These are phyloP conservation scores for Ophiostoma himal-ulmi DNA, from an alignment of 2,329 filamentous ascomycete species.

Conservation along the genomic window DNA sequence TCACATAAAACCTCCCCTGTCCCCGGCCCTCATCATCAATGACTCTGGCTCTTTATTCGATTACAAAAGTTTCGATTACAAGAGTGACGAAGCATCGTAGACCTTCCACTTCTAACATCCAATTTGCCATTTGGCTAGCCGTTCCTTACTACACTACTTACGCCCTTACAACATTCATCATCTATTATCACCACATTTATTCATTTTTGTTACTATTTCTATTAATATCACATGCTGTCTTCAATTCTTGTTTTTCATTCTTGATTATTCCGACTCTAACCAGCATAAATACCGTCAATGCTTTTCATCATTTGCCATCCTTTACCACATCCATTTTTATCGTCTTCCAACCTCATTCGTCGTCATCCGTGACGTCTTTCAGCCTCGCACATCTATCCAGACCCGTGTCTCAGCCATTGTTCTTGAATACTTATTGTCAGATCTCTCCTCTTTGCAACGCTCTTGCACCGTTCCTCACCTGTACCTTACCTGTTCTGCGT, in stretches of 20 bases:
- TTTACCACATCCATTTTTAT: background rate
- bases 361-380: constrained; percentile 2
- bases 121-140: background rate
- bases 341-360: background rate
- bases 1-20: background rate
- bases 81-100: background rate
- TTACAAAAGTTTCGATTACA: background rate
- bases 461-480: background rate
- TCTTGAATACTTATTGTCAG: background rate
- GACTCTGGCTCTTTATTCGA: background rate
- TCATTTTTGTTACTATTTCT: background rate
- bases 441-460: background rate
- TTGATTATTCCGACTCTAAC: background rate
- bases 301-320: too few relatives aligned
- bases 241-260: too few relatives aligned
- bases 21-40: background rate
- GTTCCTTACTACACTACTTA: background rate
- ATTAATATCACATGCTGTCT: background rate
- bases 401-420: background rate
- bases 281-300: background rate
- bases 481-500: background rate
- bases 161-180: background rate
- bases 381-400: background rate
- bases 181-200: background rate
- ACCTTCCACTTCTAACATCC: background rate